Evolutionary conservation across 1,284 basidiomycete species (phyloP).

Genomic region (Sanghuangporus weigelae): DNA sequence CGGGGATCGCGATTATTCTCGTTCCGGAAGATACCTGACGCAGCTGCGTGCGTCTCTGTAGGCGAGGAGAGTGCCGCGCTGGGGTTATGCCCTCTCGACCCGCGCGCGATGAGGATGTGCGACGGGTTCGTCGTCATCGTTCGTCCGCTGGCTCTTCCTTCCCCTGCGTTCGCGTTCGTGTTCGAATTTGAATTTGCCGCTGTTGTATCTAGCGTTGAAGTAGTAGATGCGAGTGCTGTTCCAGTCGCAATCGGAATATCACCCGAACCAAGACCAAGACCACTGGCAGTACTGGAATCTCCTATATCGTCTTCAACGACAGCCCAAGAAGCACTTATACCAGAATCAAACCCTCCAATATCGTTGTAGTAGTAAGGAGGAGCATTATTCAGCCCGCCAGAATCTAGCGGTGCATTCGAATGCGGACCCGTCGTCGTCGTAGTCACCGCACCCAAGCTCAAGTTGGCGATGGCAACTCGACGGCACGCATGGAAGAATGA

Average conservation of each 20-base stretch:
- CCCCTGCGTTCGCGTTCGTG: neutral
- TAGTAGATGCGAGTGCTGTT: neutral
- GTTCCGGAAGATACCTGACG: constrained; percentile 76
- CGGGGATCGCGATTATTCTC: constrained; percentile 48
- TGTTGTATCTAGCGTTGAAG: neutral
- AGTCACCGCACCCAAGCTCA: no score
- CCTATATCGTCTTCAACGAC: neutral
- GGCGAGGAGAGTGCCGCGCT: constrained; percentile 75
- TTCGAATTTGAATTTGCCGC: neutral
- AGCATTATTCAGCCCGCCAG: neutral
- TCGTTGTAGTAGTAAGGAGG: neutral
- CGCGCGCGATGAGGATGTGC: constrained; percentile 79
- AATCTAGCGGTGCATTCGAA: no score
- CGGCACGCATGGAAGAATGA: neutral
- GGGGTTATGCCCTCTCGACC: constrained; percentile 68
- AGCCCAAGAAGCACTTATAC: neutral
- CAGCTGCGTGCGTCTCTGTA: constrained; percentile 79
- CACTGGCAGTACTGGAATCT: neutral
- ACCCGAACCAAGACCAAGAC: neutral
- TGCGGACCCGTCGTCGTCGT: no score
- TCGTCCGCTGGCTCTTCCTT: neutral
- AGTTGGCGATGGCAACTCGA: no score
- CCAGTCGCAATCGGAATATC: neutral
- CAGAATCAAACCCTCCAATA: neutral
- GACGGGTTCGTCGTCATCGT: constrained; percentile 70